These are phyloP conservation scores for Neurospora sublineolata DNA, from an alignment of 495 filamentous ascomycete species.

Conservation along the genomic window DNA sequence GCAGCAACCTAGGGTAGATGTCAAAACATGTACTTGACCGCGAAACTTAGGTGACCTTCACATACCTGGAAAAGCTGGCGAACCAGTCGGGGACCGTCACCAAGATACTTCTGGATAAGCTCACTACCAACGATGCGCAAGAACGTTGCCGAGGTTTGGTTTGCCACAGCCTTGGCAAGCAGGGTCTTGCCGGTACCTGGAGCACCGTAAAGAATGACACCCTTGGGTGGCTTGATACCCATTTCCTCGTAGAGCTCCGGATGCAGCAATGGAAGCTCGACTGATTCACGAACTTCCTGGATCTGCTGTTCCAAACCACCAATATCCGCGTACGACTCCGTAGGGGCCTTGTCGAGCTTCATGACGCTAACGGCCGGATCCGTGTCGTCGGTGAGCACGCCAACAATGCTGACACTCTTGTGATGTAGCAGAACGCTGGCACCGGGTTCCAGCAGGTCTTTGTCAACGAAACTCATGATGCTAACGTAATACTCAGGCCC, in stretches of 20 bases:
- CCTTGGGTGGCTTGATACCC: conserved; percentile 99
- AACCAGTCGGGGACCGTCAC: conserved; percentile 87
- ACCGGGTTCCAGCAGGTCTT: conserved; percentile 92
- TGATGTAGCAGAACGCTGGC: conserved; percentile 94
- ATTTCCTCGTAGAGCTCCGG: conserved; percentile 99
- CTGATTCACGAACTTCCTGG: conserved; percentile 93
- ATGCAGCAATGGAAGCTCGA: conserved; percentile 90
- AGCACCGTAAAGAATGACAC: conserved; percentile 96
- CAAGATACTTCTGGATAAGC: conserved; percentile 97
- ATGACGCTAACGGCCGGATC: conserved; percentile 96
- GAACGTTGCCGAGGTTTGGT: conserved; percentile 97
- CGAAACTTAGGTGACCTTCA: not conserved
- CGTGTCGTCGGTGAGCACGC: conserved; percentile 91
- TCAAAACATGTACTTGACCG: conserved; percentile 9
- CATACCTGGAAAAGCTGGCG: conserved; percentile 86
- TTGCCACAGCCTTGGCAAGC: conserved; percentile 94
- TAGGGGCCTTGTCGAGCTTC: conserved; percentile 98
- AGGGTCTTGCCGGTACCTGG: conserved; percentile 97
- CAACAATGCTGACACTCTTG: conserved; percentile 95
- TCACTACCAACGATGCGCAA: conserved; percentile 95
- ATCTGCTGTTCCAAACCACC: conserved; percentile 92
- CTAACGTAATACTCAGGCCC: conserved; percentile 99
- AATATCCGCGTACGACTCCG: conserved; percentile 97
- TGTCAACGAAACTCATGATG: conserved; percentile 99
- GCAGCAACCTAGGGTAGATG: conserved; percentile 55